Percentiles rank a stretch among this genome's conserved stretches.
These are phyloP conservation scores for Sugiyamaella boreocaroliniensis DNA, from an alignment of 805 yeast genomes.

Conservation along the genomic window DNA sequence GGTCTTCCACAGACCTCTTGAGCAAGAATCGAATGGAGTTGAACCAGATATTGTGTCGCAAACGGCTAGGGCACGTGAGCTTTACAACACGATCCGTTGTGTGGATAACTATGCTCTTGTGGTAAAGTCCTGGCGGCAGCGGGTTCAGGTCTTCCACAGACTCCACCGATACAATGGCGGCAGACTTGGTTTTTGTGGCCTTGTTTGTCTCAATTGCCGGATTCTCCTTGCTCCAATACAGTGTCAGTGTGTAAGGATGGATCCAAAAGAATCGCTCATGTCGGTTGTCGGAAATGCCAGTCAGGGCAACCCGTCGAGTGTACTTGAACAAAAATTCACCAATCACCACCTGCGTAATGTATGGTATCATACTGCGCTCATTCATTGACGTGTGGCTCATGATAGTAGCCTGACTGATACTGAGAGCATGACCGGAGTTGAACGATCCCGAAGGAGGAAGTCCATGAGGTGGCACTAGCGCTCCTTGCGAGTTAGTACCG, in stretches of 20 bases:
- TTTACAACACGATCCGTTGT: constrained; percentile 62
- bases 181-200: constrained; percentile 58
- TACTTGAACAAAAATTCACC: constrained; percentile 89
- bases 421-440: not conserved
- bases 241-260: constrained; percentile 84
- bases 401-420: constrained; percentile 20
- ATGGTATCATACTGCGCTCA: constrained; percentile 66
- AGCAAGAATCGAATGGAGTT: constrained; percentile 73
- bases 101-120: constrained; percentile 72
- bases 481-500: not conserved
- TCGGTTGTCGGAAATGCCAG: constrained; percentile 63
- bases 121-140: constrained; percentile 79
- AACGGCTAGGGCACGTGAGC: constrained; percentile 81
- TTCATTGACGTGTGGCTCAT: constrained; percentile 18
- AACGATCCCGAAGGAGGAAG: not conserved
- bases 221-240: constrained; percentile 81
- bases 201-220: constrained; percentile 61
- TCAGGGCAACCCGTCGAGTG: constrained; percentile 62
- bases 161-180: constrained; percentile 72
- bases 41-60: constrained; percentile 87
- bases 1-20: constrained; percentile 32
- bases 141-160: constrained; percentile 82
- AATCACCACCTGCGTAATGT: constrained; percentile 84
- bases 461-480: not conserved
- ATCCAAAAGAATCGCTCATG: constrained; percentile 96